Evolutionary conservation across 768 basidiomycete species (phyloP), one percentile per base, ranked within the genome.

Genomic region (Boletus fagicola): DNA sequence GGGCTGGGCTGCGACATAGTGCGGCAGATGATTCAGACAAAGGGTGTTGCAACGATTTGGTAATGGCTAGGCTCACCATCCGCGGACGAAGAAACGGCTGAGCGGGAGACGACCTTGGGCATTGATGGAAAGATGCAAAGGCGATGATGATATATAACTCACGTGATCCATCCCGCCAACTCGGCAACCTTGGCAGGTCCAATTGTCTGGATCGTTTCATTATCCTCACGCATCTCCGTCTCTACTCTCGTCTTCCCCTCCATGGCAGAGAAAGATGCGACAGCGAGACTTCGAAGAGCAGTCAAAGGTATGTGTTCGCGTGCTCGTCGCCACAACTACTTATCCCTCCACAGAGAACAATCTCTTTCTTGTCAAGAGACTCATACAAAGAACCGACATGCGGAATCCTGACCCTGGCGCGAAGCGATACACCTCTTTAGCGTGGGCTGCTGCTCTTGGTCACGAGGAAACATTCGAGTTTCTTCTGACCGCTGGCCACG

Each of bases 381-480:
- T 98, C 62, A 80, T 93, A 53, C 85, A 90, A 72, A 77, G 88
- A 64, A 88, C 88, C 10, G 94, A 97, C 67, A 85, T 97, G 79
- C 85, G 95, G 22, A 98, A 98, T 74, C 86, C 92, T 10, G 95
- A 98, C 74, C 79, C 87, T 12, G 81, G 80, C 16, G 76, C 83
- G 24, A 83, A 82, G 62, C 82, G 92, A 9, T 88, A 88, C 68
- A 97, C 95, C 0, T 94, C 91, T 13, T 73, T 98, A 10, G 92
- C 93, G 5, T 98, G 93, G 94, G 86, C 94, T 2, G 94, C 94
- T 22, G 83, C 89, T 0, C 82, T 92, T 39, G 93, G 91, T 0
- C 86, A 92, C 59, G 88, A 95, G 67, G 94, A 96, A 68, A 94
- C 92, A 2, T 98, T 96, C 63, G 94, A 97, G 67, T 97, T 88